Evolutionary conservation across 345 rosid species (phyloP), one percentile per base, ranked within the genome.

Genomic region (Citrus inodora): DNA sequence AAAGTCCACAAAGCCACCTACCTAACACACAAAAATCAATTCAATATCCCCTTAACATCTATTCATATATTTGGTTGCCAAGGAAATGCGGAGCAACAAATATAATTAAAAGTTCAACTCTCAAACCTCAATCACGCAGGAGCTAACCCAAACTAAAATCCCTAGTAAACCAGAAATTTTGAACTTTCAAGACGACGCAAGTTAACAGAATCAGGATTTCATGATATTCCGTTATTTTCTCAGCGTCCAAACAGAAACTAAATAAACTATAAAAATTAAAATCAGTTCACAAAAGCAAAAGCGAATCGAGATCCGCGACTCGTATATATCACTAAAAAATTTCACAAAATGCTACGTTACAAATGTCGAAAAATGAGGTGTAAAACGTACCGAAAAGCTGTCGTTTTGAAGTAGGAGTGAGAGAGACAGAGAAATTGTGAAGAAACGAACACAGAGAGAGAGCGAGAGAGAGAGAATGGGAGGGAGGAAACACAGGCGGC

Each of bases 351-450:
- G 16, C 51, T 46, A 4, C 13, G 16, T 3, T 13, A 46, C 4
- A 71, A 42, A 13, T 32, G 21, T 22, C 19, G 42, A 55, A 6
- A 14, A 8, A 27, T 59, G 51, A 80, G 27, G 74, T 64, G 80
- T 63, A 74, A 67, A 68, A 83, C 82, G 78, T 85, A 84, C 89
- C 85, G 66, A 79, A 78, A 86, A 86, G 84, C 78, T 55, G 68
- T 14, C 78, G 75, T 80, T 76, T 78, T 27, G 82, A 85, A 86
- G 93, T 88, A 81, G 76, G 87, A 87, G 76, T 81, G 84, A 82
- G 61, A 73, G 42, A 51, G 3, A 27, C 65, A 63, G 33, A 48
- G 4, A 27, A 60, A 64, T 4, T 14, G 3, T 7, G n/a, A 3
- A 46, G 71, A 51, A 40, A 42, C 32, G 22, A 32, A 79, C 60